Conservation (phyloP, 441 rosid genomes). For the Sinapis alba region DNA sequence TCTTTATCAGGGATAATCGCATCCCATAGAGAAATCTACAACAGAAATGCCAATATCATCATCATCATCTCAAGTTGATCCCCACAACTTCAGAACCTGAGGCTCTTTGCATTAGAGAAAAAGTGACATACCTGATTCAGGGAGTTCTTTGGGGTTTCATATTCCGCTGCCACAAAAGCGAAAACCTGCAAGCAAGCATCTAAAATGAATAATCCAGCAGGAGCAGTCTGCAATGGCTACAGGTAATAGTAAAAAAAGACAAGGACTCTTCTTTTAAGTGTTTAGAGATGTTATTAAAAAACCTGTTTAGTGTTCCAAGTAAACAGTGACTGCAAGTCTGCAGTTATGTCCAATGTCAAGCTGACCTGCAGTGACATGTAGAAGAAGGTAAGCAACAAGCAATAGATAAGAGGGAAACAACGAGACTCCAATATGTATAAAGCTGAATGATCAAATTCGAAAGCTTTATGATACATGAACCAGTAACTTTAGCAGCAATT, state of each 20-base stretch:
- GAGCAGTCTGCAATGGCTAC: not conserved
- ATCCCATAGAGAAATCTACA: conserved; percentile 94
- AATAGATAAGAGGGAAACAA: not conserved
- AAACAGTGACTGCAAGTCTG: conserved; percentile 81
- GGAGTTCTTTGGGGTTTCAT: conserved; percentile 70
- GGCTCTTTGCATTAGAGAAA: not conserved
- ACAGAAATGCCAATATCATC: not conserved
- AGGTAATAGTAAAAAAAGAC: not conserved
- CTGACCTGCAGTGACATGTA: conserved; percentile 66
- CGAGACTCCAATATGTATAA: not conserved
- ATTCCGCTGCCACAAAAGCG: conserved; percentile 87
- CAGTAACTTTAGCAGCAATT: not conserved
- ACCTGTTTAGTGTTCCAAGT: conserved; percentile 99
- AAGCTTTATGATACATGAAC: not conserved
- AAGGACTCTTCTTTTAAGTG: not conserved
- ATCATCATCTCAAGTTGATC: not conserved
- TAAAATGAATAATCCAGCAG: not conserved
- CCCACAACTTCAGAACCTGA: not conserved
- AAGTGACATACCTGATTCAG: conserved; percentile 73
- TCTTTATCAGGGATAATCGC: conserved; percentile 80
- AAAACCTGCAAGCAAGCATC: conserved; percentile 77
- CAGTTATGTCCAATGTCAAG: conserved; percentile 83
- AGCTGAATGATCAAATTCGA: not conserved
- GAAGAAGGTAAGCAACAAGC: not conserved
- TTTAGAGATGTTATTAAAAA: conserved; percentile 3